Evolutionary conservation across 441 rosid species (phyloP).

Genomic region (Erysimum cheiri): DNA sequence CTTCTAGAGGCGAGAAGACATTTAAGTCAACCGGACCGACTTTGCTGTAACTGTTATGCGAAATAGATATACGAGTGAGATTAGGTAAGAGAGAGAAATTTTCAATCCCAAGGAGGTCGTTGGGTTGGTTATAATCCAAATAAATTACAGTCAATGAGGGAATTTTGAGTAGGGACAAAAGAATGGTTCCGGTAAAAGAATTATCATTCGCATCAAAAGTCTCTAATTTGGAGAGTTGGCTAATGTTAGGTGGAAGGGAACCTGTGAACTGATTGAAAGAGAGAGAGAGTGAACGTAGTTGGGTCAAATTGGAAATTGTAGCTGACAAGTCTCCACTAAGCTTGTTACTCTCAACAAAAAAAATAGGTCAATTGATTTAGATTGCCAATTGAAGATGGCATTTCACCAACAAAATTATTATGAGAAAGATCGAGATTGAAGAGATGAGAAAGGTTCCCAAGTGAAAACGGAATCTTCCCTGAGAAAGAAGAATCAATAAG

Average conservation of each 20-base stretch:
- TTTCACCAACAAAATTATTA: background rate
- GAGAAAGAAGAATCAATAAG: background rate
- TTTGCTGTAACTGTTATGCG: too few relatives aligned
- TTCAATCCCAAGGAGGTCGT: background rate
- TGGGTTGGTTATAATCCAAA: background rate
- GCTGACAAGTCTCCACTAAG: background rate
- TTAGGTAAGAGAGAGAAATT: background rate
- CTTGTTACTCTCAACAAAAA: background rate
- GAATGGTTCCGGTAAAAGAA: background rate
- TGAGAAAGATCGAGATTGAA: background rate
- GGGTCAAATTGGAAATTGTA: background rate
- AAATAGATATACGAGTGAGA: too few relatives aligned
- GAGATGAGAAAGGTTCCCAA: slow-evolving; percentile 13
- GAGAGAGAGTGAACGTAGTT: background rate
- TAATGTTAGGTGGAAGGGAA: background rate
- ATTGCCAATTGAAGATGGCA: slow-evolving; percentile 2
- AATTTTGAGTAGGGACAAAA: background rate
- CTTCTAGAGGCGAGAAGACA: too few relatives aligned
- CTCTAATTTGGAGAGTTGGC: background rate
- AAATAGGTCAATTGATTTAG: background rate
- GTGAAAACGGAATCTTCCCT: background rate
- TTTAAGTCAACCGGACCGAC: too few relatives aligned
- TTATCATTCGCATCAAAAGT: background rate
- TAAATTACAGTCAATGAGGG: background rate
- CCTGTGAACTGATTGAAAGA: background rate